These are phyloP conservation scores for Globisporangium emineosum DNA, from an alignment of 352 stramenopile genomes.

Conservation along the genomic window DNA sequence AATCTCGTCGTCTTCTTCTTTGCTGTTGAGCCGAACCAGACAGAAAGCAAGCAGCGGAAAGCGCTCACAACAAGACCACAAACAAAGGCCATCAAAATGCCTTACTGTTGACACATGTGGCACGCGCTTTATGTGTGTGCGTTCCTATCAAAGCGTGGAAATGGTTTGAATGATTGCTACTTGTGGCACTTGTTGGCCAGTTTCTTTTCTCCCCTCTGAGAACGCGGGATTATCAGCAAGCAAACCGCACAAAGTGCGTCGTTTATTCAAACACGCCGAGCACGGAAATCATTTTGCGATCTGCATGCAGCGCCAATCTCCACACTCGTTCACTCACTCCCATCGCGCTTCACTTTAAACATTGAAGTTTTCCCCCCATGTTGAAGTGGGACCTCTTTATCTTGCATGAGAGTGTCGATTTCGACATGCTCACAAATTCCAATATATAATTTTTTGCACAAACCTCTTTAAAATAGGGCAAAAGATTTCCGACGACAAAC, in stretches of 20 bases:
- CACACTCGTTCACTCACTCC: not conserved
- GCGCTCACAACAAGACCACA: not conserved
- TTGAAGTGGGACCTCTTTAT: slow-evolving; percentile 1
- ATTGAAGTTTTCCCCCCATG: slow-evolving; percentile 2
- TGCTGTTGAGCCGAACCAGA: too few species aligned
- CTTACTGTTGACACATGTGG: not conserved
- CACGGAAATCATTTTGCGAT: not conserved
- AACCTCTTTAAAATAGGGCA: not conserved
- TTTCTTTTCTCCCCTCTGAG: slow-evolving; percentile 5
- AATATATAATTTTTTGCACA: not conserved
- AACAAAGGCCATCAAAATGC: not conserved
- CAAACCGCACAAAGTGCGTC: not conserved
- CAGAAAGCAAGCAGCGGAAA: slow-evolving; percentile 1
- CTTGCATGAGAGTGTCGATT: not conserved
- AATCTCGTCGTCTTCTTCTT: slow-evolving; percentile 2
- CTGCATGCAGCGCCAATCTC: slow-evolving; percentile 1
- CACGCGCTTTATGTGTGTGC: not conserved
- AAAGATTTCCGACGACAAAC: not conserved
- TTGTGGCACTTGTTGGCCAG: not conserved
- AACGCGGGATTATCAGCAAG: slow-evolving; percentile 5
- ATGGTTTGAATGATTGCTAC: not conserved
- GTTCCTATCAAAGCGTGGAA: not conserved
- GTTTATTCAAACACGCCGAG: slow-evolving; percentile 14
- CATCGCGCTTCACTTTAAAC: not conserved
- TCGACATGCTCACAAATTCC: not conserved